A percentile compares a stretch with the other conserved stretches of the same genome.
Conservation (phyloP, 306 rosid genomes). For the Begonia peltatifolia region DNA sequence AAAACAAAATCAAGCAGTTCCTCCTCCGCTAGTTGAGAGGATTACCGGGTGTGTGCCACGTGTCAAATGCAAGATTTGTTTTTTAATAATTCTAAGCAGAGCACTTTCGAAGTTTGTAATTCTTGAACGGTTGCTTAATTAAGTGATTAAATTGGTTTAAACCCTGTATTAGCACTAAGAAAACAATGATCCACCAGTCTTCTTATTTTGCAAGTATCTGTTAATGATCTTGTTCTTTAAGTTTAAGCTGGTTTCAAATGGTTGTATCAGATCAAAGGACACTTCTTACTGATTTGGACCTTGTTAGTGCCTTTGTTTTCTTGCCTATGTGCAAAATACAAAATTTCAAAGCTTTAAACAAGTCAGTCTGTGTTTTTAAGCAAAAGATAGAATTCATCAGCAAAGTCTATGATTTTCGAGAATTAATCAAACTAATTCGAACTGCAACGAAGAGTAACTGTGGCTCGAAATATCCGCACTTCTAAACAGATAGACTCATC, state of each 20-base stretch:
- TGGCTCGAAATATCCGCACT: conserved; percentile 26
- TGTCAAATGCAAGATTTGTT: conserved; percentile 4
- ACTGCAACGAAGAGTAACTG: not conserved
- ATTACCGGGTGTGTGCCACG: conserved; percentile 8
- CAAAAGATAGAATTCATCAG: not conserved
- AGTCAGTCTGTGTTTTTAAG: no score
- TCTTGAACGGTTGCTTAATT: not conserved
- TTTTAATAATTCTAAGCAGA: not conserved
- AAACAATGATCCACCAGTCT: no score
- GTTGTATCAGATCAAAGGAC: no score
- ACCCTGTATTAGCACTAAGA: no score
- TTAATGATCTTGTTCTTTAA: no score
- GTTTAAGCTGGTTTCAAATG: no score
- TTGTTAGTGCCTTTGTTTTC: no score
- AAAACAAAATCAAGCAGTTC: no score
- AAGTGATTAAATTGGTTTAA: not conserved
- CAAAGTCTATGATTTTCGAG: not conserved
- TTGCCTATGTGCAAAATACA: no score
- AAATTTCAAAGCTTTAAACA: no score
- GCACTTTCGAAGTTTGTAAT: not conserved
- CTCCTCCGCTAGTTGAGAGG: conserved; percentile 7
- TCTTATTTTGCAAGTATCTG: no score
- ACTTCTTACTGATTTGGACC: no score
- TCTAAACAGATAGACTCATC: conserved; percentile 6
- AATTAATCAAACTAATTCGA: not conserved